phyloP scores from a whole-genome alignment of 805 yeast species.

The Teunomyces stri region DNA sequence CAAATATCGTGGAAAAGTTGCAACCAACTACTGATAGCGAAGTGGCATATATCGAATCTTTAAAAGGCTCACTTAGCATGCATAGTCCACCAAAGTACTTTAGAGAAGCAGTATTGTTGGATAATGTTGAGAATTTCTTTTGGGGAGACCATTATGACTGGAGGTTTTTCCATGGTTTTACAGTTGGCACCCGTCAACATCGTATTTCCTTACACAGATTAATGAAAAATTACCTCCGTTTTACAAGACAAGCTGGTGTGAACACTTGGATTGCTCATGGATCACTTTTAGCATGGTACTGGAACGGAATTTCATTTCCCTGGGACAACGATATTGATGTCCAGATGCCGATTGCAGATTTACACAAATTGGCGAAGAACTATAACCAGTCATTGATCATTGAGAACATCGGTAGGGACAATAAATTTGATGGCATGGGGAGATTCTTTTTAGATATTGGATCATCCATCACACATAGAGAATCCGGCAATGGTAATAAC shows the following conservation, averaged over 20 bases:
- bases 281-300: conserved; percentile 19
- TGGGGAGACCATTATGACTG: conserved; percentile 27
- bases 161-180: conserved; percentile 23
- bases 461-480: conserved; percentile 20
- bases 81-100: conserved; percentile 22
- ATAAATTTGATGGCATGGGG: conserved; percentile 17
- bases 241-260: conserved; percentile 17
- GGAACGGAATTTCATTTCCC: conserved; percentile 23
- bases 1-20: conserved; percentile 14
- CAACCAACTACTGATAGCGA: conserved; percentile 10
- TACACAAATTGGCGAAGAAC: conserved; percentile 16
- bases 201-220: conserved; percentile 15
- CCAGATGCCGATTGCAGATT: conserved; percentile 22
- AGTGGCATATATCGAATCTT: conserved; percentile 15
- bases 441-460: conserved; percentile 26
- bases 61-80: conserved; percentile 14
- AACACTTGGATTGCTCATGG: conserved; percentile 26
- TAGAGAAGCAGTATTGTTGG: conserved; percentile 17
- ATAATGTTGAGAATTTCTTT: conserved; percentile 9
- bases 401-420: conserved; percentile 11
- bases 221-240: conserved; percentile 17
- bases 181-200: conserved; percentile 15
- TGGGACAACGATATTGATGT: conserved; percentile 26
- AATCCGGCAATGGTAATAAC: conserved; percentile 49
- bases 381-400: conserved; percentile 21